Evolutionary conservation across 352 stramenopile genomes (phyloP), one percentile per base, ranked within the genome.

Genomic region (Globisporangium middletonii): DNA sequence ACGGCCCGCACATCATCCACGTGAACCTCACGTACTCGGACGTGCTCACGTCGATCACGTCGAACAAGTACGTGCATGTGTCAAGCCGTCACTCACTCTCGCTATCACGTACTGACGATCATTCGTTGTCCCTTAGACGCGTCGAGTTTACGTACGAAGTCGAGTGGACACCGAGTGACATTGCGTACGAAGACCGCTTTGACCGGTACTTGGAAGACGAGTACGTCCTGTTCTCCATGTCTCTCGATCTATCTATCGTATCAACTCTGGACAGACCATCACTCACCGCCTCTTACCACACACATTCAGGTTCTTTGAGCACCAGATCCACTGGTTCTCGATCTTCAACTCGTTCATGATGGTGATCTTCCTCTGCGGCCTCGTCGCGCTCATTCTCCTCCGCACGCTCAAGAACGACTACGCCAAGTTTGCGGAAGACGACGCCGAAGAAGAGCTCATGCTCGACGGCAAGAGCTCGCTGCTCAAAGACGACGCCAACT

Each of bases 301-400:
- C 11, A 23, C 51, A n/a, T 9, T 18, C 44, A 87, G 76, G 51
- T 99, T 99, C 64, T 99, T 99, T 70, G 97, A 99, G 79, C 97
- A 99, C 74, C 94, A 99, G 60, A 99, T 99, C 68, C 94, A 98
- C 67, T 98, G 94, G 94, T 98, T 98, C 63, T 97, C 87, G 53
- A 98, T 98, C 57, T 98, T 98, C 71, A 98, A 98, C 72, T 96
- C 89, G 65, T 98, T 98, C 68, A 98, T 98, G 94, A 98, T 98
- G 89, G 94, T 98, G 30, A 95, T 98, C 48, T 98, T 98, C 65
- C 65, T 98, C 2, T 97, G 88, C 48, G 95, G 95, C 16, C 77
- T 98, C 7, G 95, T 98, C 15, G 81, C 88, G 27, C 68, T 98
- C 12, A 98, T 98, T 62, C 72, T 98, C 23, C 63, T 98, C 50